Evolutionary conservation across 1,284 basidiomycete genomes (phyloP).

Genomic region (Melampsora larici-populina): DNA sequence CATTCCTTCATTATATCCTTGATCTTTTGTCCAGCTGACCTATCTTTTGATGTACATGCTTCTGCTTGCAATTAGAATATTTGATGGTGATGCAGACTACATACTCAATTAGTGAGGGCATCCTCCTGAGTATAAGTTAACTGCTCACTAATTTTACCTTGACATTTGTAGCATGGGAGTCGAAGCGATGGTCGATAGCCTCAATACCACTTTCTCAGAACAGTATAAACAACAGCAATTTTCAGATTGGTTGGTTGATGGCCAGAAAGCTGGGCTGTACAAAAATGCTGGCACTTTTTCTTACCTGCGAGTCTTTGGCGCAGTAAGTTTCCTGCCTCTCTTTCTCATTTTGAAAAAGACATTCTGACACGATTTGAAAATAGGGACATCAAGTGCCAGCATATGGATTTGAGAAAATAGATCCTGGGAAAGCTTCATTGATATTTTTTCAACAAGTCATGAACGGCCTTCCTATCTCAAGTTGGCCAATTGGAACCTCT

Average conservation of each 20-base stretch:
- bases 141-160: too few relatives aligned
- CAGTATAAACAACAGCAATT: not conserved
- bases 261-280: not conserved
- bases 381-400: not conserved
- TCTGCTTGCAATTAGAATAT: not conserved
- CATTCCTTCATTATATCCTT: too few relatives aligned
- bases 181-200: not conserved
- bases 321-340: not conserved
- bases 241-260: not conserved
- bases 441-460: constrained; percentile 4
- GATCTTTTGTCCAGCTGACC: not conserved
- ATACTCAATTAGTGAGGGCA: not conserved
- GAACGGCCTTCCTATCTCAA: not conserved
- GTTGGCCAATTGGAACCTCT: not conserved
- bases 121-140: not conserved
- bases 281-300: not conserved
- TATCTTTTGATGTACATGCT: not conserved
- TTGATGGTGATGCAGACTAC: not conserved
- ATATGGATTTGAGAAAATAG: not conserved
- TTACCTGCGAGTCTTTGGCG: not conserved
- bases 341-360: not conserved
- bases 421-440: not conserved
- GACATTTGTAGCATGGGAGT: not conserved
- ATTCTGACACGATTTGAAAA: not conserved
- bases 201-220: not conserved